These are phyloP conservation scores for Gentiana straminea DNA, from an alignment of 257 asterid genomes.

Conservation along the genomic window DNA sequence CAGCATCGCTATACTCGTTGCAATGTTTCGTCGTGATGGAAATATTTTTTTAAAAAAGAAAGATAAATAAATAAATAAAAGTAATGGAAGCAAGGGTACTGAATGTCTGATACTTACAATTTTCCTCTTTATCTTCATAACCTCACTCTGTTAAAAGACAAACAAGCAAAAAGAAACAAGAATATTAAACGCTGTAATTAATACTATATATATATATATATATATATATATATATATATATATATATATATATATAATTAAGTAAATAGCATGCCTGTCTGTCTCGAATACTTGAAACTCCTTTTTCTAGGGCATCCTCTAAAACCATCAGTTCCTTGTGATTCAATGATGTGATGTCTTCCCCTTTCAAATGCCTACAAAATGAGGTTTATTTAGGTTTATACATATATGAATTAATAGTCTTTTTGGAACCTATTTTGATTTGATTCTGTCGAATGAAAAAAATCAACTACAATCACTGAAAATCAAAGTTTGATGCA, in stretches of 20 bases:
- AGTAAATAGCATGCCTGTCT: slow-evolving; percentile 21
- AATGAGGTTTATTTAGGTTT: neutral
- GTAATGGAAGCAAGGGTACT: neutral
- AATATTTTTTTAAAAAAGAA: neutral
- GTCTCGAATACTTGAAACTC: slow-evolving; percentile 55
- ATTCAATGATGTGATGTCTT: slow-evolving; percentile 61
- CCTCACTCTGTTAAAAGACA: slow-evolving; percentile 18
- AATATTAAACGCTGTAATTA: neutral
- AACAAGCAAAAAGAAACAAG: neutral
- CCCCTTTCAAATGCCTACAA: slow-evolving; percentile 77
- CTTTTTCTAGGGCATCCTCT: slow-evolving; percentile 77
- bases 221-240: no score
- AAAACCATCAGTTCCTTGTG: slow-evolving; percentile 76
- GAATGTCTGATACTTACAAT: slow-evolving; percentile 14
- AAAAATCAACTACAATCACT: no score
- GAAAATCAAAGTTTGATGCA: no score
- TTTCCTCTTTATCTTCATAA: slow-evolving; percentile 25
- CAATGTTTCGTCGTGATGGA: no score
- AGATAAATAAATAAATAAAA: neutral
- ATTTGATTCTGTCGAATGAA: no score
- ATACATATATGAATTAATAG: no score
- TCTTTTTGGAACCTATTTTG: no score
- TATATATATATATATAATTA: no score
- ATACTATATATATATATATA: no score
- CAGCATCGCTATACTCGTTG: no score